These are phyloP conservation scores for Mycena filopes DNA, from an alignment of 768 basidiomycete species.

Conservation along the genomic window DNA sequence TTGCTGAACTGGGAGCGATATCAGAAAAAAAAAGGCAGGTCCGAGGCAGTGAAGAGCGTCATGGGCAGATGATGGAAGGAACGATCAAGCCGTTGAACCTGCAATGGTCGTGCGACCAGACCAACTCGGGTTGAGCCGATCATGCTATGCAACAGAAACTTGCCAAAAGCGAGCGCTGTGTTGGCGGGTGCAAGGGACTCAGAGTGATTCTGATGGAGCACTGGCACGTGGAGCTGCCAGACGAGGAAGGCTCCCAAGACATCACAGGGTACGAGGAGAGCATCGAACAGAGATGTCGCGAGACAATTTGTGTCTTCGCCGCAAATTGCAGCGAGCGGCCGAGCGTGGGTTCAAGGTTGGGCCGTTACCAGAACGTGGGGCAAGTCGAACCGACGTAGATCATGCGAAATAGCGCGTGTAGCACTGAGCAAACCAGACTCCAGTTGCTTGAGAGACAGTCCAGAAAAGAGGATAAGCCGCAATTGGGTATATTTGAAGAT, in stretches of 20 bases:
- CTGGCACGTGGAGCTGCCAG: not conserved
- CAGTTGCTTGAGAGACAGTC: too few species aligned
- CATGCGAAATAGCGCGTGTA: too few species aligned
- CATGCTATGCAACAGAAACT: not conserved
- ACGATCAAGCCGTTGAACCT: slow-evolving; percentile 1
- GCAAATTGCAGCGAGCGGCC: too few species aligned
- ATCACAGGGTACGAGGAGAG: slow-evolving; percentile 17
- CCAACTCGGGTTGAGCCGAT: not conserved
- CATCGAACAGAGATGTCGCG: not conserved
- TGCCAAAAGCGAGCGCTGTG: not conserved
- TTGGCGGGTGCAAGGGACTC: too few species aligned
- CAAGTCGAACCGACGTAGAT: too few species aligned
- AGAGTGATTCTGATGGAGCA: too few species aligned
- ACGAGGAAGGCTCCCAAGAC: slow-evolving; percentile 5
- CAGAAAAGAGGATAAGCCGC: too few species aligned
- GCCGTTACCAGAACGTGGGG: not conserved
- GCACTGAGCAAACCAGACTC: too few species aligned
- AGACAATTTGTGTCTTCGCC: too few species aligned
- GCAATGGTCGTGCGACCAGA: not conserved
- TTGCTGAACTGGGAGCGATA: slow-evolving; percentile 3
- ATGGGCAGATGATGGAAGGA: not conserved
- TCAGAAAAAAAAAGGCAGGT: slow-evolving; percentile 7
- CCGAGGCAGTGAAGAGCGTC: not conserved
- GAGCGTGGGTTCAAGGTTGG: too few species aligned
- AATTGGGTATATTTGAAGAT: not conserved